A percentile compares a stretch with the other conserved stretches of the same genome.
Conservation (phyloP, 2,329 filamentous ascomycete species). For the Pezicula radicicola region DNA sequence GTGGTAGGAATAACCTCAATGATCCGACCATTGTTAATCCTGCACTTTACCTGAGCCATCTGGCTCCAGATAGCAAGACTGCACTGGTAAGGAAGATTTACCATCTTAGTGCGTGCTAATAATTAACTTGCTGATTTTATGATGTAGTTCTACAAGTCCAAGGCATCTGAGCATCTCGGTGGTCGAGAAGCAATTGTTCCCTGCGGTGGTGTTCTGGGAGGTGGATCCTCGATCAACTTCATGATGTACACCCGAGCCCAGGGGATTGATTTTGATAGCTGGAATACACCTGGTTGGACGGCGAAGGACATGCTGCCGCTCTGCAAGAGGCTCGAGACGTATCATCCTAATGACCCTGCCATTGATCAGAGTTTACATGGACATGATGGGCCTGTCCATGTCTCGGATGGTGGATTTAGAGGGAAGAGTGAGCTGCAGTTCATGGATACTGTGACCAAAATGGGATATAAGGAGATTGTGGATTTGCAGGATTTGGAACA, state of each 20-base stretch:
- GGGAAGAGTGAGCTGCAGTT: conserved; percentile 44
- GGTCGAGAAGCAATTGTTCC: conserved; percentile 40
- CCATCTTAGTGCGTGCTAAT: conserved; percentile 15
- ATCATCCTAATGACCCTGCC: conserved; percentile 25
- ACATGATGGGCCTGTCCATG: conserved; percentile 49
- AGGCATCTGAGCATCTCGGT: conserved; percentile 40
- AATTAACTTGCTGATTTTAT: background rate
- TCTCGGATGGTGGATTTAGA: conserved; percentile 48
- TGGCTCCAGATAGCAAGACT: conserved; percentile 45
- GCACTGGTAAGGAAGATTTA: conserved; percentile 26
- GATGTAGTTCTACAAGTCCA: conserved; percentile 47
- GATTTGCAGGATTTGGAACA: conserved; percentile 50
- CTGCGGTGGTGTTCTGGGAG: conserved; percentile 52
- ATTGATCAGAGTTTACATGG: conserved; percentile 42
- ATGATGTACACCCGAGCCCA: conserved; percentile 50
- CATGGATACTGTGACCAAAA: conserved; percentile 40
- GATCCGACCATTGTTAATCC: conserved; percentile 48
- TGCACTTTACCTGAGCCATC: conserved; percentile 44
- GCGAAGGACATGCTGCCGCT: conserved; percentile 49
- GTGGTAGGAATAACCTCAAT: conserved; percentile 49
- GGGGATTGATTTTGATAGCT: conserved; percentile 46
- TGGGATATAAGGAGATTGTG: conserved; percentile 49
- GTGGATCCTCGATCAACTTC: conserved; percentile 58
- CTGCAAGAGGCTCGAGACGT: conserved; percentile 57
- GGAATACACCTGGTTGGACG: conserved; percentile 49